A percentile compares a stretch with the other conserved stretches of the same genome.
These are phyloP conservation scores for Cairneyella variabilis DNA, from an alignment of 495 filamentous ascomycete species.

Conservation along the genomic window DNA sequence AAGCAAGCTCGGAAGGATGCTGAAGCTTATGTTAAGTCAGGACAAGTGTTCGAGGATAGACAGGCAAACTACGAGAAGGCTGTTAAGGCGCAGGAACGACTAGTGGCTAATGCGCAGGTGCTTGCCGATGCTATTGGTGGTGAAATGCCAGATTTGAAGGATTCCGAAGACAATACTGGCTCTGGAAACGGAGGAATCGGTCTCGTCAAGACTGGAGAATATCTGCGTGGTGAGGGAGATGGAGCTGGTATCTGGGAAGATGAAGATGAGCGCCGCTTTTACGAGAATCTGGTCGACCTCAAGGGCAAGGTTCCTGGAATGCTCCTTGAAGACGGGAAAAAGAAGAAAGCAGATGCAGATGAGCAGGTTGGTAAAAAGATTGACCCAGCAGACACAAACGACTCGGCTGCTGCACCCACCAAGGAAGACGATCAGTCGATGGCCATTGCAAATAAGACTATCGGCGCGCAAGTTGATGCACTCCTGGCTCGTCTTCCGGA, in stretches of 20 bases:
- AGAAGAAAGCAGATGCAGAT: slow-evolving; percentile 77
- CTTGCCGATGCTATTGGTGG: slow-evolving; percentile 81
- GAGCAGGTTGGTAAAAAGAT: slow-evolving; percentile 59
- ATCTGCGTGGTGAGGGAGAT: slow-evolving; percentile 82
- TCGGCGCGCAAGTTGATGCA: slow-evolving; percentile 94
- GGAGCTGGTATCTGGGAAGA: slow-evolving; percentile 99
- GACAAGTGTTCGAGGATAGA: slow-evolving; percentile 97
- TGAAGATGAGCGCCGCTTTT: slow-evolving; percentile 95
- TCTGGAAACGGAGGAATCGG: slow-evolving; percentile 75
- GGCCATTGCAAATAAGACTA: slow-evolving; percentile 95
- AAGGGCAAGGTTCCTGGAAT: slow-evolving; percentile 94
- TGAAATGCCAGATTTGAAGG: slow-evolving; percentile 93
- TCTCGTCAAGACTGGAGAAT: slow-evolving; percentile 90
- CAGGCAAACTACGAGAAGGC: slow-evolving; percentile 94
- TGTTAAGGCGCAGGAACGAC: slow-evolving; percentile 84
- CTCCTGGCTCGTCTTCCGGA: slow-evolving; percentile 85
- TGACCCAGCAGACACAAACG: slow-evolving; percentile 36
- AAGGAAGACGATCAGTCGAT: slow-evolving; percentile 79
- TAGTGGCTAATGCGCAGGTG: slow-evolving; percentile 85
- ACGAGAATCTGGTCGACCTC: slow-evolving; percentile 92
- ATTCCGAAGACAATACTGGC: slow-evolving; percentile 63
- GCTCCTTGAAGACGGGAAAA: slow-evolving; percentile 89
- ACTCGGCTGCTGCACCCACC: slow-evolving; percentile 24
- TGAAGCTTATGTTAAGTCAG: slow-evolving; percentile 97
- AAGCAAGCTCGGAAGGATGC: slow-evolving; percentile 88